Evolutionary conservation across 2,329 filamentous ascomycete species (phyloP), one percentile per base, ranked within the genome.

Genomic region (Chlorencoelia australis): DNA sequence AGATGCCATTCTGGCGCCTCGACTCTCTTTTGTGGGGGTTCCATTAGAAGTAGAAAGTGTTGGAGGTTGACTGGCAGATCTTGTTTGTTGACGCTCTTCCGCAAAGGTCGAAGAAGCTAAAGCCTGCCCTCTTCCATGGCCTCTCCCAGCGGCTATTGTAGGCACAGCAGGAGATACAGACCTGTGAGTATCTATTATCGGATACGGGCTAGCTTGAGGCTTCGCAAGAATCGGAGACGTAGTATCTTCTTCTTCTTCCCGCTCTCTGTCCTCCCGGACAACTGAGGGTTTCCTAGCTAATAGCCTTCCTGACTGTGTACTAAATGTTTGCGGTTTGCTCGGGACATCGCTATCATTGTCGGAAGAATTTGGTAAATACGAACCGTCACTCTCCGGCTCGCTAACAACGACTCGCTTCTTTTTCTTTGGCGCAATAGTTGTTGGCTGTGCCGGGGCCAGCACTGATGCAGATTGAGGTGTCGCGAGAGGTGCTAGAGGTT

Each of bases 241-340:
- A 35, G 50, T 46, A 35, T 53, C 51, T 33, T 58, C 51, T 24
- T 57, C 46, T 21, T 66, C 60, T 31, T 67, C 63, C 15, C 53
- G 47, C 28, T 65, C 63, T 24, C 60, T 53, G 33, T 67, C 62
- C 41, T 75, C 69, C 10, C 56, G 56, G 1, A 69, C 64, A 9
- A 64, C 54, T 3, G 65, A 67, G 9, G 66, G 62, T 39, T 64
- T 61, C 44, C 65, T 63, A 19, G 39, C 47, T 11, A 58, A 36
- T n/a, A 47, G 32, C 5, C 46, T 30, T 13, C 43, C 49, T n/a
- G 45, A 35, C 14, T 46, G 39, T 19, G 41, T 43, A 36, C 47
- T 47, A 19, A 42, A 45, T 17, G 13, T 35, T 22, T 38, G 17
- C 18, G 42, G 30, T 26, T 35, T 36, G 13, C 35, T 39, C 1